Conservation (phyloP, 129 eudicot genomes). For the Flaveria brownii region DNA sequence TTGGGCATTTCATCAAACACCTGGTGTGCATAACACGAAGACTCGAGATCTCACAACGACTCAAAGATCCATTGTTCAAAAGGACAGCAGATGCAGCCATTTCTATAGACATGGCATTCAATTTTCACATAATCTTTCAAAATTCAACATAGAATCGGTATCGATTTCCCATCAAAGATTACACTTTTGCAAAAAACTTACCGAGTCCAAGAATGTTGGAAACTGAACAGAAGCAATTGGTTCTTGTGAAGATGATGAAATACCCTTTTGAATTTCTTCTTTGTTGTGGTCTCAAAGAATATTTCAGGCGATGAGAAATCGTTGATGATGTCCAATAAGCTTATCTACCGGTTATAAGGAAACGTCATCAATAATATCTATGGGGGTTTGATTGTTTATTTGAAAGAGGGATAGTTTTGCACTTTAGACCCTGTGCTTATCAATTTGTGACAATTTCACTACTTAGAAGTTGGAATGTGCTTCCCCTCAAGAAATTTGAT, state of each 20-base stretch:
- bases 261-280: constrained; percentile 3
- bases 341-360: constrained; percentile 21
- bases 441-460: neutral
- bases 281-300: constrained; percentile 12
- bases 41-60: constrained; percentile 37
- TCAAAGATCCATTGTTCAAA: constrained; percentile 49
- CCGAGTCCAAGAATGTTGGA: constrained; percentile 25
- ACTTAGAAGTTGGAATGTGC: too few relatives aligned
- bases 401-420: neutral
- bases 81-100: constrained; percentile 68
- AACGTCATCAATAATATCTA: constrained; percentile 24
- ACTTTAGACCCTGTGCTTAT: constrained; percentile 17
- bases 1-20: constrained; percentile 38
- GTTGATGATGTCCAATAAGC: constrained; percentile 24
- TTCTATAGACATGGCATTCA: constrained; percentile 27
- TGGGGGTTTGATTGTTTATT: constrained; percentile 12
- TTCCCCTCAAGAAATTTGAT: too few relatives aligned
- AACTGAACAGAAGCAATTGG: neutral
- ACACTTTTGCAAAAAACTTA: constrained; percentile 17
- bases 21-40: constrained; percentile 38
- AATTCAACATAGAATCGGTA: constrained; percentile 19
- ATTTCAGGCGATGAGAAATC: constrained; percentile 24
- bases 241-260: constrained; percentile 10
- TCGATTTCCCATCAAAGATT: constrained; percentile 10
- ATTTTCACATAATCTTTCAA: constrained; percentile 30